Evolutionary conservation across 2,329 filamentous ascomycete genomes (phyloP), one percentile per base, ranked within the genome.

Genomic region (Aspergillus sp.): DNA sequence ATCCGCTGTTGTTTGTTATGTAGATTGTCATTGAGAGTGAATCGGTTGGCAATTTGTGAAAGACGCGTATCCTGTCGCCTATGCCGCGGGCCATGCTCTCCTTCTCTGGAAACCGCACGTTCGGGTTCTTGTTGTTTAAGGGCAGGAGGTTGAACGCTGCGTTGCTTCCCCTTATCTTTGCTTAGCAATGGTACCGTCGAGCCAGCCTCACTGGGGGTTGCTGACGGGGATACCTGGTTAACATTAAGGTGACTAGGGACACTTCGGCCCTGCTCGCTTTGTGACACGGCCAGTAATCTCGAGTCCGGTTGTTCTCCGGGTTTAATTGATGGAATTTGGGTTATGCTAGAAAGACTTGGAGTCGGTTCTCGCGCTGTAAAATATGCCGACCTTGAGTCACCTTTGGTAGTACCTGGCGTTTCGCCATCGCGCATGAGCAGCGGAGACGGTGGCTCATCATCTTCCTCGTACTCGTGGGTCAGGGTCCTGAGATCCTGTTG

Each of bases 21-120:
- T 27, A 79, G 57, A 52, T 76, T 78, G 59, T 80, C 78, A 45
- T 76, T 73, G 8, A 80, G 65, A 53, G 77, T 77, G 60, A 78
- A 78, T 40, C 74, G 72, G 40, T 79, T 76, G 42, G 78, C 66
- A n/a, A 74, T 74, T 20, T 63, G 70, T 12, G 68, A 54, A 27
- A 66, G 56, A 44, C 55, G 62, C 27, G 70, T 55, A 37, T 66
- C 63, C 33, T 58, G 64, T 30, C 63, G 61, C 11, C 61, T 57
- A 41, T 56, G 49, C 8, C 52, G 22, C 6, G 44, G n/a, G 5
- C 65, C 64, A 37, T 66, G 60, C 15, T 54, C 50, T 46, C 65
- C 63, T 47, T 66, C 63, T 34, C 66, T 61, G 22, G 51, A 47
- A 49, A 65, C 61, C 37, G 65, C 64, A 56, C 65, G 62, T n/a